Evolutionary conservation across 345 rosid species (phyloP).

Genomic region (Viola odorata): DNA sequence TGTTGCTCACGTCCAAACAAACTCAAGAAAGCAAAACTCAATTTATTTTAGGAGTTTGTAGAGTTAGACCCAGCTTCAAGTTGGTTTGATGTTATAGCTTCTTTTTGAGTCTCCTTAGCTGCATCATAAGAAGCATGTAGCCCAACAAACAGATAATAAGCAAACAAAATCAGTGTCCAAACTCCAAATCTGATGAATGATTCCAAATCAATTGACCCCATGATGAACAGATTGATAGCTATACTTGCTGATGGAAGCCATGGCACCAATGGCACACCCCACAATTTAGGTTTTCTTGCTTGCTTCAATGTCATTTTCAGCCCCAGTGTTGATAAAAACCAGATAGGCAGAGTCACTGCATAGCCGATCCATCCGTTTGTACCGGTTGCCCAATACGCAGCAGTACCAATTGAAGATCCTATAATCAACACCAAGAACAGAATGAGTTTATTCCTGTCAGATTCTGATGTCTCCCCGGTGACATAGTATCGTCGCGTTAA

Average conservation of each 20-base stretch:
- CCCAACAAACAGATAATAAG: constrained; percentile 14
- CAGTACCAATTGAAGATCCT: too few species aligned
- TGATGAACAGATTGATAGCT: constrained; percentile 19
- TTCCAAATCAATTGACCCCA: constrained; percentile 20
- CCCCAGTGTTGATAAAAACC: constrained; percentile 19
- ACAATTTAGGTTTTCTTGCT: constrained; percentile 18
- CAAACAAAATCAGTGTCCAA: constrained; percentile 9
- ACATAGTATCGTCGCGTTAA: too few species aligned
- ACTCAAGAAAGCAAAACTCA: too few species aligned
- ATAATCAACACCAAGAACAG: too few species aligned
- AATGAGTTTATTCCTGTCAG: too few species aligned
- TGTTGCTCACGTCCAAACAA: too few species aligned
- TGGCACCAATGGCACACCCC: constrained; percentile 21
- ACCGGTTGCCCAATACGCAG: too few species aligned
- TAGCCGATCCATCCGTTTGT: too few species aligned
- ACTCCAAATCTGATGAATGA: constrained; percentile 17
- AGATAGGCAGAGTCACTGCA: background rate
- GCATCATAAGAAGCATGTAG: constrained; percentile 22
- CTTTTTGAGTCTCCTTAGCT: constrained; percentile 9
- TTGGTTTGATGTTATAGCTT: background rate
- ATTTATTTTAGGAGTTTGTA: too few species aligned
- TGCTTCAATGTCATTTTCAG: constrained; percentile 16
- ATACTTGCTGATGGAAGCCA: constrained; percentile 23
- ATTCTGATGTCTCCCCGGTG: too few species aligned
- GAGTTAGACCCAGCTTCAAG: constrained; percentile 2